Percentiles rank a stretch among this genome's conserved stretches.
Conservation (phyloP, 768 basidiomycete genomes). For the Harrya chromipes region DNA sequence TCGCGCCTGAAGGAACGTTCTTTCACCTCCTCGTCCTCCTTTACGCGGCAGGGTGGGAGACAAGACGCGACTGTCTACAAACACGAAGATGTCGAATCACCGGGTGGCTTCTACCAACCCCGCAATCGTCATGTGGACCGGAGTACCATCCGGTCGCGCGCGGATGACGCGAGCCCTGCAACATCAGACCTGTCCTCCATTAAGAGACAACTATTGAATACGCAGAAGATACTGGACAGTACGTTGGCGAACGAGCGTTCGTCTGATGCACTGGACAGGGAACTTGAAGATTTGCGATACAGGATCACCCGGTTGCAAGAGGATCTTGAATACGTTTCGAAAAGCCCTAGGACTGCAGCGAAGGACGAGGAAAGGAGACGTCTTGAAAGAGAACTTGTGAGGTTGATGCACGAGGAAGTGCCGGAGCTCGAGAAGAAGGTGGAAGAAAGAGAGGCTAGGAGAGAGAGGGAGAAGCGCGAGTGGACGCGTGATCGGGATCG, state of each 20-base stretch:
- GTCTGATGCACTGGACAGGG: constrained; percentile 88
- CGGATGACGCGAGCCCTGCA: constrained; percentile 58
- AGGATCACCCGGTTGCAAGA: constrained; percentile 85
- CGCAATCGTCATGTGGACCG: constrained; percentile 84
- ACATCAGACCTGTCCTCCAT: constrained; percentile 78
- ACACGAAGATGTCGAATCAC: constrained; percentile 61
- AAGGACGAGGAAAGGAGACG: constrained; percentile 85
- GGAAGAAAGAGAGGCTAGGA: constrained; percentile 71
- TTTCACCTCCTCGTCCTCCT: constrained; percentile 53
- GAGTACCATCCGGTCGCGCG: constrained; percentile 68
- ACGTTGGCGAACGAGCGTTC: constrained; percentile 69
- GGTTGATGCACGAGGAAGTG: constrained; percentile 84
- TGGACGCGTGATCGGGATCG: constrained; percentile 77
- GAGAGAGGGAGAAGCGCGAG: constrained; percentile 74
- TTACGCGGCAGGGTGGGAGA: constrained; percentile 49
- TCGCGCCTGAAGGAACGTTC: constrained; percentile 70
- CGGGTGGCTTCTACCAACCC: constrained; percentile 73
- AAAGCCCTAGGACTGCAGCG: constrained; percentile 63
- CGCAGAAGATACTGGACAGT: constrained; percentile 77
- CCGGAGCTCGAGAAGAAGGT: constrained; percentile 89
- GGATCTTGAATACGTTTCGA: constrained; percentile 83
- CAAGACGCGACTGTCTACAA: constrained; percentile 93
- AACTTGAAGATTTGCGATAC: constrained; percentile 83
- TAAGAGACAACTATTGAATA: constrained; percentile 77
- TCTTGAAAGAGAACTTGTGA: constrained; percentile 83